phyloP scores from a whole-genome alignment of 768 basidiomycete species.

The Crepidotus variabilis region DNA sequence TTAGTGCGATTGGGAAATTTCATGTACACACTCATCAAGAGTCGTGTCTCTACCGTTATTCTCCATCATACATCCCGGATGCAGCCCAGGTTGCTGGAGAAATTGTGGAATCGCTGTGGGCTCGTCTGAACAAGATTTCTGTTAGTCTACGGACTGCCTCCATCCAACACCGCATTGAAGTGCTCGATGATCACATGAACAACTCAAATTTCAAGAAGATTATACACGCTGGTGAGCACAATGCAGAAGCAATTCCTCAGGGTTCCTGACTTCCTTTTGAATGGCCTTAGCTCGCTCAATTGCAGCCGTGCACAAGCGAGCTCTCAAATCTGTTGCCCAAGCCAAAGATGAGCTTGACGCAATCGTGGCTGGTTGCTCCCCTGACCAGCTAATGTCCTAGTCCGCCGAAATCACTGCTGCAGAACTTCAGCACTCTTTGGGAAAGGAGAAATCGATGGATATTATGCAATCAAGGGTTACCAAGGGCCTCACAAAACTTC shows the following conservation, averaged over 20 bases:
- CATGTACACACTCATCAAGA: slow-evolving; percentile 16
- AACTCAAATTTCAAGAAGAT: not conserved
- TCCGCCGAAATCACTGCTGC: not conserved
- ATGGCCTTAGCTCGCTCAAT: too few species aligned
- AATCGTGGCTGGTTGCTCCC: not conserved
- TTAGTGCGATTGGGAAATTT: slow-evolving; percentile 9
- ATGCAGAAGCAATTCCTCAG: too few species aligned
- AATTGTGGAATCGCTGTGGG: slow-evolving; percentile 15
- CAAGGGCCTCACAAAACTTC: not conserved
- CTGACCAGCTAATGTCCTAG: not conserved
- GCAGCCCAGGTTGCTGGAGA: slow-evolving; percentile 8
- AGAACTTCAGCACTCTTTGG: not conserved
- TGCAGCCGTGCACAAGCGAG: too few species aligned
- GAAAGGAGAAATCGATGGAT: not conserved
- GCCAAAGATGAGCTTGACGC: not conserved
- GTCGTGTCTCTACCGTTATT: slow-evolving; percentile 17
- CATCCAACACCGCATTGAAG: not conserved
- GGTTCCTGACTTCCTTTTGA: too few species aligned
- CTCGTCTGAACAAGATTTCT: slow-evolving; percentile 6
- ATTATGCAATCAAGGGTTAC: not conserved
- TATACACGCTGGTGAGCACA: too few species aligned
- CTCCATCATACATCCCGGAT: slow-evolving; percentile 3
- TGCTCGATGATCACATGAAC: not conserved
- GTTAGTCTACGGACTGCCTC: not conserved
- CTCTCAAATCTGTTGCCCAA: too few species aligned